Evolutionary conservation across 306 rosid genomes (phyloP).

Genomic region (Cicer yamashitae): DNA sequence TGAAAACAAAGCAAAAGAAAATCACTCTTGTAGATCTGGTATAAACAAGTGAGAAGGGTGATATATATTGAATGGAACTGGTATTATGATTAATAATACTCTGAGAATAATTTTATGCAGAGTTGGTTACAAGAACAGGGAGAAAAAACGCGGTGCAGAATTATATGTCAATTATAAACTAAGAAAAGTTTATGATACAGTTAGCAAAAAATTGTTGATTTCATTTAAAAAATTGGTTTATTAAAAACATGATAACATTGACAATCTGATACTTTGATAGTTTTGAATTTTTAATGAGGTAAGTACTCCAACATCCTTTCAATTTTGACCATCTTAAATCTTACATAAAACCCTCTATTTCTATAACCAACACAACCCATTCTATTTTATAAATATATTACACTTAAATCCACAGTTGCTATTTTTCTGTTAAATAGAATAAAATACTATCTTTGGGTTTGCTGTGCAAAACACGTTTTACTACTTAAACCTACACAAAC

Average conservation of each 20-base stretch:
- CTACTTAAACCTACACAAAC: too few species aligned
- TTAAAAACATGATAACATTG: background rate
- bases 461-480: background rate
- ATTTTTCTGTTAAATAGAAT: background rate
- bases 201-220: background rate
- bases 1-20: constrained; percentile 49
- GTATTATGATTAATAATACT: too few species aligned
- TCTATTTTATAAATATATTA: background rate
- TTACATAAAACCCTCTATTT: background rate
- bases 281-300: background rate
- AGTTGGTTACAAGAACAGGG: too few species aligned
- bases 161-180: background rate
- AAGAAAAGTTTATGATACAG: background rate
- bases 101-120: too few species aligned
- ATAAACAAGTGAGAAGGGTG: too few species aligned
- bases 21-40: background rate
- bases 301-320: constrained; percentile 6
- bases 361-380: background rate
- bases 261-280: constrained; percentile 1
- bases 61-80: too few species aligned
- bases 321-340: background rate
- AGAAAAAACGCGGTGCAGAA: background rate
- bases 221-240: background rate
- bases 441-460: background rate
- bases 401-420: background rate